A percentile compares a stretch with the other conserved stretches of the same genome.
Conservation (phyloP, 768 basidiomycete species). For the Mycena indigotica region DNA sequence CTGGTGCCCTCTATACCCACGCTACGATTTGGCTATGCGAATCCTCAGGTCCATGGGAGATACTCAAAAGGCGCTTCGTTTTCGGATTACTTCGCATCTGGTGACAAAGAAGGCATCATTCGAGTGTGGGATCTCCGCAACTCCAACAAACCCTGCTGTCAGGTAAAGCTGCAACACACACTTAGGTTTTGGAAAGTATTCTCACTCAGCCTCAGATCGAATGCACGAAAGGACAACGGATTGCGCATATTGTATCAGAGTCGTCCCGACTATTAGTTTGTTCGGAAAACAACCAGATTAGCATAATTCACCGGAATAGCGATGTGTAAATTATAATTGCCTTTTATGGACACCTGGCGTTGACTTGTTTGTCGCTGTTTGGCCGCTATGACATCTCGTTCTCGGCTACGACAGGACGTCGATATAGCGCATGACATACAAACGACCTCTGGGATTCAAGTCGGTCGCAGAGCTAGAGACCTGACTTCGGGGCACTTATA, state of each 20-base stretch:
- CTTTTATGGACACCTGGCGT: background rate
- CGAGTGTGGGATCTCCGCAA: conserved; percentile 54
- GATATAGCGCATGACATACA: conserved; percentile 63
- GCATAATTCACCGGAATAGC: conserved; percentile 8
- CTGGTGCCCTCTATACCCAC: conserved; percentile 36
- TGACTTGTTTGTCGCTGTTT: background rate
- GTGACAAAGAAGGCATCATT: conserved; percentile 43
- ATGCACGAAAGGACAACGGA: conserved; percentile 38
- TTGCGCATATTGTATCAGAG: conserved; percentile 40
- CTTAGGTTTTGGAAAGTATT: background rate
- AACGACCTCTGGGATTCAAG: conserved; percentile 58
- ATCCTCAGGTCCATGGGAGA: conserved; percentile 41
- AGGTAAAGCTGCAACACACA: conserved; percentile 28
- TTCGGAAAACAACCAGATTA: conserved; percentile 40
- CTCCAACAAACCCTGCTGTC: conserved; percentile 24
- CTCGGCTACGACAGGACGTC: conserved; percentile 53
- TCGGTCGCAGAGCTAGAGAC: conserved; percentile 27
- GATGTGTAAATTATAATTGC: background rate
- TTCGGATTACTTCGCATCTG: conserved; percentile 43
- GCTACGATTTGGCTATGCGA: conserved; percentile 47
- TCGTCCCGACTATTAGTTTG: conserved; percentile 38
- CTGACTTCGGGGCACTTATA: conserved; percentile 19
- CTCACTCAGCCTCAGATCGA: conserved; percentile 28
- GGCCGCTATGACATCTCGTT: conserved; percentile 22
- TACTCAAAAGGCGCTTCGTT: conserved; percentile 45